Conservation (phyloP, 192 early-diverging fungal species). For the Lobulomyces angularis region DNA sequence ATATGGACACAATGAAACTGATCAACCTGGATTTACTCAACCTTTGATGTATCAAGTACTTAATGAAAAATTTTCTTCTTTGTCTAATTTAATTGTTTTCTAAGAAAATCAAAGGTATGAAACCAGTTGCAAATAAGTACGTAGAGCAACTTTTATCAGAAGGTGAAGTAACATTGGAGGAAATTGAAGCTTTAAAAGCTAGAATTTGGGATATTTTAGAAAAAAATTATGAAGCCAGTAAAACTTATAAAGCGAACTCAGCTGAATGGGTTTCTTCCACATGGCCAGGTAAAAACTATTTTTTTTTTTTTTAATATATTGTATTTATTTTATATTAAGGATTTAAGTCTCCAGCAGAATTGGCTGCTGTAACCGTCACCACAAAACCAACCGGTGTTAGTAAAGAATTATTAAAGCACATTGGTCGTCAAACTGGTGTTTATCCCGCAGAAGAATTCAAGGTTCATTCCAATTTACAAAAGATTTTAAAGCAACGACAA, state of each 20-base stretch:
- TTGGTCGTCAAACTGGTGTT: slow-evolving; percentile 71
- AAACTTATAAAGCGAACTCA: slow-evolving; percentile 75
- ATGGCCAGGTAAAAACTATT: slow-evolving; percentile 57
- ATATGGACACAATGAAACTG: slow-evolving; percentile 98
- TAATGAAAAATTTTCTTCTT: background rate
- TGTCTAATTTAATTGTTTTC: slow-evolving; percentile 11
- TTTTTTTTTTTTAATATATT: slow-evolving; percentile 4
- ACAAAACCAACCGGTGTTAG: slow-evolving; percentile 59
- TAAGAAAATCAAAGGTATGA: slow-evolving; percentile 72
- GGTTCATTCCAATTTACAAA: slow-evolving; percentile 71
- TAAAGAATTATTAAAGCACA: slow-evolving; percentile 59
- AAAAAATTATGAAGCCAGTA: slow-evolving; percentile 80
- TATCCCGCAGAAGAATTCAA: slow-evolving; percentile 75
- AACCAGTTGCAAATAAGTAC: slow-evolving; percentile 75
- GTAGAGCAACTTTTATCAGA: slow-evolving; percentile 69
- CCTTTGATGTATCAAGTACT: slow-evolving; percentile 81
- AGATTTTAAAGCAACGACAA: slow-evolving; percentile 73
- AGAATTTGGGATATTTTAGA: slow-evolving; percentile 86
- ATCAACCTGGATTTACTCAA: slow-evolving; percentile 97
- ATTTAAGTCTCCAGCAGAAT: slow-evolving; percentile 73
- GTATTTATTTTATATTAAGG: slow-evolving; percentile 17
- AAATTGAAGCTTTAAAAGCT: slow-evolving; percentile 80
- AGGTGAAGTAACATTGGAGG: slow-evolving; percentile 65
- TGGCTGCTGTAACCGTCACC: slow-evolving; percentile 54
- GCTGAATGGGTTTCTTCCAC: slow-evolving; percentile 92